Conservation (phyloP, 2,329 filamentous ascomycete genomes). For the Pyricularia sp. region DNA sequence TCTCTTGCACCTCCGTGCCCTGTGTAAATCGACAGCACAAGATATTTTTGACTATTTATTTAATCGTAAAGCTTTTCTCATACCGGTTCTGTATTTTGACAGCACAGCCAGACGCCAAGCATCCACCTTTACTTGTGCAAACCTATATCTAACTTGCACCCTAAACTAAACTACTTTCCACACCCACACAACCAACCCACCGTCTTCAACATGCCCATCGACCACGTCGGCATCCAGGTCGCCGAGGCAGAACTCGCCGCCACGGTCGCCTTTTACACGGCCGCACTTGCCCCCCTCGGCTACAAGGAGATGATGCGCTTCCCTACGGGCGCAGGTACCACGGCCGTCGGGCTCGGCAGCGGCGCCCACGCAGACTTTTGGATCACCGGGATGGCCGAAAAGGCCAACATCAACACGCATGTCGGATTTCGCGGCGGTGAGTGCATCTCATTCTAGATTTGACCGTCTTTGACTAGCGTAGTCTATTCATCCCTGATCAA, state of each 20-base stretch:
- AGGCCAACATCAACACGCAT: constrained; percentile 4
- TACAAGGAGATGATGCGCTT: constrained; percentile 6
- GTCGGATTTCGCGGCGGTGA: not conserved
- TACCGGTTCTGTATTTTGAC: too few species aligned
- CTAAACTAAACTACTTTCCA: too few species aligned
- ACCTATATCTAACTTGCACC: too few species aligned
- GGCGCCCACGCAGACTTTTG: constrained; percentile 5
- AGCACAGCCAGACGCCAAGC: not conserved
- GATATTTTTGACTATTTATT: not conserved
- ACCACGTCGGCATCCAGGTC: constrained; percentile 5
- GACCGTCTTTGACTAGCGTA: too few species aligned
- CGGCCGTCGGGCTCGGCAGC: constrained; percentile 1
- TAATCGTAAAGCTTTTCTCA: not conserved
- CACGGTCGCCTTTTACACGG: constrained; percentile 5
- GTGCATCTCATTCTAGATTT: not conserved
- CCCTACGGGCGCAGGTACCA: not conserved
- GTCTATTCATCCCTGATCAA: too few species aligned
- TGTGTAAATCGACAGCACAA: not conserved
- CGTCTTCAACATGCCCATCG: constrained; percentile 4
- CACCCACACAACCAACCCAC: not conserved
- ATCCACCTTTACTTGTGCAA: too few species aligned
- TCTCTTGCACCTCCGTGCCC: not conserved
- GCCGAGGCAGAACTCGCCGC: not conserved
- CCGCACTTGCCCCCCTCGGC: constrained; percentile 7
- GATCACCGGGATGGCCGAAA: not conserved